Evolutionary conservation across 1,284 basidiomycete species (phyloP), one percentile per base, ranked within the genome.

Genomic region (Microstroma glucosiphilum): DNA sequence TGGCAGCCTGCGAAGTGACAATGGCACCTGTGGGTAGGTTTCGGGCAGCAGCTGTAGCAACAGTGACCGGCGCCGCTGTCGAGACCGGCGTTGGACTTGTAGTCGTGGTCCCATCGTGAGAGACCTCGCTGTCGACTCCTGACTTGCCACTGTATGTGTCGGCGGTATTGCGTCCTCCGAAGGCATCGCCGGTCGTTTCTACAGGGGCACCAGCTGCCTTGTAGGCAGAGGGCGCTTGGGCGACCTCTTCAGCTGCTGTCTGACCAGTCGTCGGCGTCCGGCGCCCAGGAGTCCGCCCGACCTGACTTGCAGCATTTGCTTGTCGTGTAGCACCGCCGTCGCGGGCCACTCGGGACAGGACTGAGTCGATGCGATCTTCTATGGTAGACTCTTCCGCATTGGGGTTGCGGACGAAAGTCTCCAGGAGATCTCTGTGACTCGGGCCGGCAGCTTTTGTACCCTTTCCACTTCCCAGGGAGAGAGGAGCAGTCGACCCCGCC

Each of bases 311-410:
- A 23, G 4, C 57, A 41, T 58, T 58, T n/a, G 54, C 51, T 37
- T 9, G 4, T 9, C 30, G 30, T 4, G 30, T 9, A 37, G 30
- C 30, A 37, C 30, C 30, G 9, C 30, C 9, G 30, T 37, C 30
- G 30, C 9, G 30, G 9, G 30, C 30, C 2, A 63, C 42, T 13
- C 58, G 46, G 11, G 59, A 43, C 19, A 74, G 63, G 4, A 74
- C 70, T 19, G 70, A 69, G 25, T 74, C 69, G 62, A 74, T 74
- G 40, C 61, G 60, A 13, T 72, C 71, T 51, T 74, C 71, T 4
- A 72, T 62, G 9, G 49, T 41, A 9, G 54, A 46, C 12, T 63
- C 60, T 12, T 53, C 53, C 8, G 55, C 37, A 21, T 60, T 56
- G 37, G 58, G 26, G 19, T 60, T 51, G 6, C 65, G 58, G 19